Base-by-base conservation (phyloP, 2,329 filamentous ascomycete genomes). In the Claviceps quebecensis region DNA sequence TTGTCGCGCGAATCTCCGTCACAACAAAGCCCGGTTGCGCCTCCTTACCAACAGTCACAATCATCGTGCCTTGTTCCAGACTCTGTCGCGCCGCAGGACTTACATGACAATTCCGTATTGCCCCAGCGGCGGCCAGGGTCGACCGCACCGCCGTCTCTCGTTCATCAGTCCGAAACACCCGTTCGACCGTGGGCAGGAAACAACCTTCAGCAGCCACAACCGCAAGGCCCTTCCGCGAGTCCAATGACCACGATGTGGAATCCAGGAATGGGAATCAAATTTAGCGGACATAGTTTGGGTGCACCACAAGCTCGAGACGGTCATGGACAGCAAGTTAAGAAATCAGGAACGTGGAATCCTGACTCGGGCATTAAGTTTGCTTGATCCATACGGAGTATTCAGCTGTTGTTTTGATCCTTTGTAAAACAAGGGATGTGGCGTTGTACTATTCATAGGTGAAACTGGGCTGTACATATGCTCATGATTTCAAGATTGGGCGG, bases 201-300 rank as follows among this genome's bases (percentile, higher is more conserved):
- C 45, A 70, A 74, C 46, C 78, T 81, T 17, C 75, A 83, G 57
- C 83, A 63, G 69, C 77, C 61, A 0, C 65, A 65, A 44, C 76
- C 77, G 0, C 69, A 73, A 51, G 70, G 74, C 2, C 66, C 69
- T 48, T 62, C 67, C 54, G 62, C 69, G 0, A 59, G 60, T 9
- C 57, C 59, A 1, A 60, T 61, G 57, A 55, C 59, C 9, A 56
- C 56, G 7, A 62, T 65, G 64, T 95, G 89, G 89, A 83, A 80
- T 51, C 87, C 88, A 0, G 82, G 84, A 2, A 83, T 87, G 73
- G 86, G 84, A 0, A 93, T 95, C 59, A 83, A 81, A 52, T 95
- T 95, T 65, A 79, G 78, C 1, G 75, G 69, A 69, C 16, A 55
- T 50, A 50, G 59, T 17, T 41, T 52, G 13, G 48, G 54, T 43